phyloP scores from a whole-genome alignment of 192 early-diverging fungal species.

The Chytriomyces confervae region DNA sequence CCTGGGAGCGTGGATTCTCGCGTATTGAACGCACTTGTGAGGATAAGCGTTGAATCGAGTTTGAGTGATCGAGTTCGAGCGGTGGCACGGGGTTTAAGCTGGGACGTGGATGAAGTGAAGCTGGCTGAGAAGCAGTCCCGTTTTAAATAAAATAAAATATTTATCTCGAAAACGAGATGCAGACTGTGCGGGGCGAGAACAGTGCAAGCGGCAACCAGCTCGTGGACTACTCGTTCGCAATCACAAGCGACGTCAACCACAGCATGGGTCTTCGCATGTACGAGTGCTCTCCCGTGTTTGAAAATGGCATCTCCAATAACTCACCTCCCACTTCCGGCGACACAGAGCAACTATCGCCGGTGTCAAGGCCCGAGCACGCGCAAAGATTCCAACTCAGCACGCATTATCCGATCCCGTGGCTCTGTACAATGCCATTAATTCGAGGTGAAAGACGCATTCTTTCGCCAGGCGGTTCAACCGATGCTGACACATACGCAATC shows the following conservation, averaged over 20 bases:
- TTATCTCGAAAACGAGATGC: not conserved
- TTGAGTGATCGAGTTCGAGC: constrained; percentile 3
- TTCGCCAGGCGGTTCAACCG: not conserved
- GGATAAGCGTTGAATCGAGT: not conserved
- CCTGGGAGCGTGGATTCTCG: not conserved
- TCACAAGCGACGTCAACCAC: constrained; percentile 31
- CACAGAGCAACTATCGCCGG: no score
- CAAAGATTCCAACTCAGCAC: no score
- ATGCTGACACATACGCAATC: not conserved
- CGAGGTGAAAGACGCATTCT: not conserved
- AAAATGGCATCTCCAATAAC: no score
- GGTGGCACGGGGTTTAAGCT: constrained; percentile 3
- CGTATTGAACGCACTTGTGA: constrained; percentile 7
- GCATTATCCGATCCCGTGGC: no score
- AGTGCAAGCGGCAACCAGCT: constrained; percentile 14
- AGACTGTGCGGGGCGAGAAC: not conserved
- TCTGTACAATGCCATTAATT: no score
- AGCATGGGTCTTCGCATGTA: not conserved
- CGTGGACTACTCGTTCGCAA: constrained; percentile 42
- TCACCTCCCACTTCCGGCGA: no score
- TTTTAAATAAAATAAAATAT: no score
- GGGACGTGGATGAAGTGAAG: constrained; percentile 21
- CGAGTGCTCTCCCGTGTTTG: not conserved
- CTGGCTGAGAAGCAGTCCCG: not conserved
- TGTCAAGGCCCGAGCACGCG: no score